phyloP scores from a whole-genome alignment of 805 yeast species.

The Deakozyma indianensis region DNA sequence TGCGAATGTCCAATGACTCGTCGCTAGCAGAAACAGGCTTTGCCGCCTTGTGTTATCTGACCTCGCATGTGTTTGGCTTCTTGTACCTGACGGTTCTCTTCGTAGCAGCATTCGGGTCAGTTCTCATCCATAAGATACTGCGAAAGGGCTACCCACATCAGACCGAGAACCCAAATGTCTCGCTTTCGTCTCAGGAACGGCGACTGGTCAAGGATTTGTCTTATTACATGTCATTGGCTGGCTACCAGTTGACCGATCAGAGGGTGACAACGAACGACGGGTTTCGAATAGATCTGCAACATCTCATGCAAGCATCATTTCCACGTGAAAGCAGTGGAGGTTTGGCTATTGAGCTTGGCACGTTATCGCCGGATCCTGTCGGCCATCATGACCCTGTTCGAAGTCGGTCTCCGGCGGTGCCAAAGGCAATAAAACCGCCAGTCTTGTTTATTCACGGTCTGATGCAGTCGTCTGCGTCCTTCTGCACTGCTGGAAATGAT shows the following conservation, averaged over 20 bases:
- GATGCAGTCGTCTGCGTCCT: constrained; percentile 77
- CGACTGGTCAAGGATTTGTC: constrained; percentile 38
- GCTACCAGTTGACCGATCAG: constrained; percentile 43
- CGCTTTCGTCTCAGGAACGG: constrained; percentile 21
- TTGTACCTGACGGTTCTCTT: constrained; percentile 13
- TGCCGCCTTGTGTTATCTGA: constrained; percentile 8
- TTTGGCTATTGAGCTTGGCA: background rate
- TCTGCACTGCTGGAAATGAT: constrained; percentile 65
- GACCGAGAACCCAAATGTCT: background rate
- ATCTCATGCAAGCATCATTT: constrained; percentile 25
- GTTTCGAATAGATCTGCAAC: constrained; percentile 49
- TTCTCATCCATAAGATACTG: constrained; percentile 2
- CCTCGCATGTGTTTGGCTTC: constrained; percentile 14
- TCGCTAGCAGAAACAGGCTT: background rate
- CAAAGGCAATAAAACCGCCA: constrained; percentile 33
- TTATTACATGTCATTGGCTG: constrained; percentile 53
- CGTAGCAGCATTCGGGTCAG: constrained; percentile 11
- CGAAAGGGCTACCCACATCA: background rate
- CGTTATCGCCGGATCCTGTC: background rate
- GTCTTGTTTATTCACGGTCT: constrained; percentile 74
- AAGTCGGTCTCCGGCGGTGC: background rate
- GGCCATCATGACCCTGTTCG: background rate
- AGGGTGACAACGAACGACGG: constrained; percentile 69
- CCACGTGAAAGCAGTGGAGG: background rate
- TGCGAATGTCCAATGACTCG: background rate